Base-by-base conservation (phyloP, 345 rosid genomes). In the Triadica sebifera region DNA sequence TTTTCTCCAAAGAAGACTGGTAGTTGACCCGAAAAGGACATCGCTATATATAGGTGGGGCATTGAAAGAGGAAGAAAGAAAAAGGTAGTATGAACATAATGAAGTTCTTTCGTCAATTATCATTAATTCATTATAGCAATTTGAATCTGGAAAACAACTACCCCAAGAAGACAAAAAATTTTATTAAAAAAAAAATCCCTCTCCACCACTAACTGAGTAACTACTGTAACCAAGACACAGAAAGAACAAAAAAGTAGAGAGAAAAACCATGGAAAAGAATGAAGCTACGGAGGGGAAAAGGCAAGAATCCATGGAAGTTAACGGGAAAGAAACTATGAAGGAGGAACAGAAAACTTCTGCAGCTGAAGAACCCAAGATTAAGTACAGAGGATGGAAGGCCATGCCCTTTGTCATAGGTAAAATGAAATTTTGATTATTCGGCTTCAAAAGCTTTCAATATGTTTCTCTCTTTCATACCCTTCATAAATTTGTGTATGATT, bases 331-430 rank as follows among this genome's bases (percentile, higher is more conserved):
- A 65, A 20, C 16, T 24, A 45, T 46, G 55, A 50, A 66, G 75
- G 58, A 49, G 80, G 69, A 57, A 41, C 34, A 60, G 17, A 1
- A 34, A 10, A 11, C 38, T 24, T 3, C 38, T 24, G 34, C n/a
- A 13, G 59, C 65, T 49, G 76, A 78, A 19, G 84, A 86, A 59
- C 74, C 82, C 8, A 71, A 83, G 84, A 46, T 83, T 65, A 77
- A 81, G 72, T 88, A 88, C 81, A 90, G 84, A 81, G 95, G 93
- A 77, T 85, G 91, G 91, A 88, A 82, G 84, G 86, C 86, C 74
- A 90, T 90, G 95, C 93, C 93, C 46, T 88, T 77, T 69, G 84
- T 90, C 45, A 86, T 90, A 77, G 95, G 95, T 90, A 77, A 78
- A 51, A 12, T 0, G 0, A 0, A 20, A 9, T 10, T 58, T 8